Percentiles rank a stretch among this genome's conserved stretches.
These are phyloP conservation scores for Samsoniella hepiali DNA, from an alignment of 2,329 filamentous ascomycete genomes.

Conservation along the genomic window DNA sequence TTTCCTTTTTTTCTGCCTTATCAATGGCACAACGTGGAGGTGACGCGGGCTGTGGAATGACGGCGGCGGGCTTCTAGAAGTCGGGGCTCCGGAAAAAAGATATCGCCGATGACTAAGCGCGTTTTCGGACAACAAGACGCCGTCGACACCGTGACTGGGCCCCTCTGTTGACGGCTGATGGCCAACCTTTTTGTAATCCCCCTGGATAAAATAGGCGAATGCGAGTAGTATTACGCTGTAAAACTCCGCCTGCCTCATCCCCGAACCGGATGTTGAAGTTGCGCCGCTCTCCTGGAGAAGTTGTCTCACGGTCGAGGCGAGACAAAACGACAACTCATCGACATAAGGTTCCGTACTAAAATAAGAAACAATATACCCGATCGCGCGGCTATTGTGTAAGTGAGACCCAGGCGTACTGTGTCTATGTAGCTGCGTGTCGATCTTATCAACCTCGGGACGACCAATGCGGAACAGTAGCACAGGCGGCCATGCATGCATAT, in stretches of 20 bases:
- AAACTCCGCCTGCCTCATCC: too few relatives aligned
- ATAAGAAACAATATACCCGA: not conserved
- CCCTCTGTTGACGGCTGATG: not conserved
- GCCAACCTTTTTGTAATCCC: not conserved
- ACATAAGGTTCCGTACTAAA: not conserved
- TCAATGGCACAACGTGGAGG: not conserved
- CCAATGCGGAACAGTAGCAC: not conserved
- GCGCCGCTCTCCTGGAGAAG: not conserved
- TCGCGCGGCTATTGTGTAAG: not conserved
- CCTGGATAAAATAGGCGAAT: not conserved
- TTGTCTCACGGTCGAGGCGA: not conserved
- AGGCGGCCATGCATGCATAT: not conserved
- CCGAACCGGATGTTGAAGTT: not conserved
- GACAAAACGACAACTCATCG: not conserved
- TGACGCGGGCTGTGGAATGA: not conserved
- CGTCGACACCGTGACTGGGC: not conserved
- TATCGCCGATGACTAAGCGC: constrained; percentile 13
- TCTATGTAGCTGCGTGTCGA: not conserved
- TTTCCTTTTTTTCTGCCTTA: not conserved
- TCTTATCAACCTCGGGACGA: not conserved
- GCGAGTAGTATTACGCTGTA: not conserved
- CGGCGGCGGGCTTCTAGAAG: not conserved
- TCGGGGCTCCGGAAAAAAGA: not conserved
- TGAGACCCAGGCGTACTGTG: not conserved
- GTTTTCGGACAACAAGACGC: not conserved